Conservation (phyloP, 345 rosid genomes). For the Viola odorata region DNA sequence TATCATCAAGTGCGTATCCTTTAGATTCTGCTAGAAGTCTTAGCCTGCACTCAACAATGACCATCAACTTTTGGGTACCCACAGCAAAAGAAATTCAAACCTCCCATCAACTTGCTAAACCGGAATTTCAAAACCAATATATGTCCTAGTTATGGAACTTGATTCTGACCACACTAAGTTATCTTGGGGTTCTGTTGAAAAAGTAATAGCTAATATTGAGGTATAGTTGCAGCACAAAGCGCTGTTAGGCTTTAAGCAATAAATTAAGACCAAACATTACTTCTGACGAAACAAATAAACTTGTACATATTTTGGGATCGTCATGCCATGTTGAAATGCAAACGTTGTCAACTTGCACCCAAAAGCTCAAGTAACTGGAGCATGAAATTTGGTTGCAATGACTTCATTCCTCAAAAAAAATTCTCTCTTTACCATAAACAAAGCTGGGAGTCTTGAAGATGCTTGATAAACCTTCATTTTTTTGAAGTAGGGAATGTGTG, state of each 20-base stretch:
- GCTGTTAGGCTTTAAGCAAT: too few relatives aligned
- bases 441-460: too few relatives aligned
- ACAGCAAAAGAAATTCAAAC: not conserved
- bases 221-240: not conserved
- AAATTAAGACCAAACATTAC: too few relatives aligned
- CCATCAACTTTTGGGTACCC: not conserved
- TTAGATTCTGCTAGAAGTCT: conserved; percentile 86
- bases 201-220: not conserved
- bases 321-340: too few relatives aligned
- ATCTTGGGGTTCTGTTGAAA: not conserved
- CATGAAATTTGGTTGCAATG: too few relatives aligned
- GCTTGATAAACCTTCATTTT: not conserved
- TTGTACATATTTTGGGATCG: too few relatives aligned
- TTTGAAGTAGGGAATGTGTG: not conserved
- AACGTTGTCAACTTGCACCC: too few relatives aligned
- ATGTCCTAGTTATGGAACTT: not conserved
- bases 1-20: conserved; percentile 85
- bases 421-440: too few relatives aligned
- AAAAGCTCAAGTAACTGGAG: too few relatives aligned
- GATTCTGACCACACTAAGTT: not conserved
- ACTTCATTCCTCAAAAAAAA: too few relatives aligned
- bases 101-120: not conserved
- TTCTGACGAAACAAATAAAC: too few relatives aligned
- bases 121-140: not conserved
- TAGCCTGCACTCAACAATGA: conserved; percentile 43